Evolutionary conservation across 148 eudicot species (phyloP).

Genomic region (Spergularia bocconei): DNA sequence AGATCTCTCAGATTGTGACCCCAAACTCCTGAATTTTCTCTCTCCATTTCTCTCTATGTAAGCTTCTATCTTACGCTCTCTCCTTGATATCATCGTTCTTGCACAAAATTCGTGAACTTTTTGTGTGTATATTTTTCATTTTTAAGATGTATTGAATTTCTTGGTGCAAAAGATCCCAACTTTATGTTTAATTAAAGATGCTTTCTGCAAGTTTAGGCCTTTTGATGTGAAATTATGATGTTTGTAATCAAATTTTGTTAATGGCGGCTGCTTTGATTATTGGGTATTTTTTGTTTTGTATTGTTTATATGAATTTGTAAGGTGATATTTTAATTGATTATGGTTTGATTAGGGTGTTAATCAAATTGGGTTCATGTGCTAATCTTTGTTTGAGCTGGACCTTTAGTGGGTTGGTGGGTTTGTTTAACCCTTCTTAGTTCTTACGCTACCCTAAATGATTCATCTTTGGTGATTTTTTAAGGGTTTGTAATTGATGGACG

Average conservation of each 20-base stretch:
- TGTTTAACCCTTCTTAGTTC: not conserved
- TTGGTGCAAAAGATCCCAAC: not conserved
- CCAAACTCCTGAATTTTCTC: not conserved
- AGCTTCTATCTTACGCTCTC: not conserved
- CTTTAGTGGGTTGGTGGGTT: not conserved
- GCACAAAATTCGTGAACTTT: not conserved
- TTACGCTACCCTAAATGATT: not conserved
- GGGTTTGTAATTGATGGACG: not conserved
- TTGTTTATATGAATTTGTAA: not conserved
- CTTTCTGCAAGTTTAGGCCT: not conserved
- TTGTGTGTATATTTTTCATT: not conserved
- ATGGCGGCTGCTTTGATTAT: not conserved
- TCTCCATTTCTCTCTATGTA: conserved; percentile 9
- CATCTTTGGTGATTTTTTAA: not conserved
- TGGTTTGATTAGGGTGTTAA: not conserved
- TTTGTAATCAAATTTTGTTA: not conserved
- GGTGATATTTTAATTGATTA: not conserved
- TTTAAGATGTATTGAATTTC: too few species aligned
- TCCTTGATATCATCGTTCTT: not conserved
- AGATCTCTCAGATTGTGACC: conserved; percentile 16
- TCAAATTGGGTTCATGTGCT: not conserved
- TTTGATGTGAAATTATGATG: not conserved
- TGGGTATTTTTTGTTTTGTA: not conserved
- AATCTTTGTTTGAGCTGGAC: not conserved
- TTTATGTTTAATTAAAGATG: not conserved